Conservation (phyloP, 176 grass and related monocot species). For the Carex scoparia region DNA sequence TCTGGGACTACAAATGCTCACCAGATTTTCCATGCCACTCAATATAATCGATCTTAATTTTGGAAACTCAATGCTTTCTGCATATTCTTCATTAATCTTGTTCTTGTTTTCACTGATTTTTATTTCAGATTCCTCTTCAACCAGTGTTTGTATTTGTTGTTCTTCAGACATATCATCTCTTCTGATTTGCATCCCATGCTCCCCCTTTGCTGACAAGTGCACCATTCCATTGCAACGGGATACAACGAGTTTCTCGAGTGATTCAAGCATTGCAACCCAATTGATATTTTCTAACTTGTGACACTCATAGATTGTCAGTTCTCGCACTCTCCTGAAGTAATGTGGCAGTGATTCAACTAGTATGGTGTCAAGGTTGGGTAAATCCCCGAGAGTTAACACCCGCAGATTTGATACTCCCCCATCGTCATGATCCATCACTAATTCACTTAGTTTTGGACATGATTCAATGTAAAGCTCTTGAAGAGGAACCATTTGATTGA, state of each 20-base stretch:
- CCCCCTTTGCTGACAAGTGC: neutral
- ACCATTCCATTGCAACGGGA: conserved; percentile 22
- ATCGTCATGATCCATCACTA: neutral
- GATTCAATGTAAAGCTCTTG: conserved; percentile 27
- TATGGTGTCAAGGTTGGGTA: conserved; percentile 13
- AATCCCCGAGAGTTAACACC: conserved; percentile 11
- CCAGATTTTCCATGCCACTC: conserved; percentile 9
- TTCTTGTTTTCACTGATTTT: neutral
- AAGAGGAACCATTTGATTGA: conserved; percentile 27
- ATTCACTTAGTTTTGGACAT: conserved; percentile 20
- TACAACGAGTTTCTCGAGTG: conserved; percentile 34
- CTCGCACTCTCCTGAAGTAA: conserved; percentile 16
- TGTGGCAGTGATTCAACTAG: neutral
- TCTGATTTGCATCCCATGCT: no score
- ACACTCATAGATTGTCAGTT: conserved; percentile 24
- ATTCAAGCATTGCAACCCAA: conserved; percentile 27
- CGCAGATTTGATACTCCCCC: neutral
- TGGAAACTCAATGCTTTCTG: neutral
- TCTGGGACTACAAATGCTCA: conserved; percentile 22
- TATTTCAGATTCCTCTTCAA: neutral
- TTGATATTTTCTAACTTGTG: conserved; percentile 23
- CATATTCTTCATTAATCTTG: neutral
- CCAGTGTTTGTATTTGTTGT: neutral
- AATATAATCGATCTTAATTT: conserved; percentile 23
- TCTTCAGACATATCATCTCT: neutral